Percentiles rank a stretch among this genome's conserved stretches.
These are phyloP conservation scores for Pestalotiopsis sp. DNA, from an alignment of 2,329 filamentous ascomycete species.

Conservation along the genomic window DNA sequence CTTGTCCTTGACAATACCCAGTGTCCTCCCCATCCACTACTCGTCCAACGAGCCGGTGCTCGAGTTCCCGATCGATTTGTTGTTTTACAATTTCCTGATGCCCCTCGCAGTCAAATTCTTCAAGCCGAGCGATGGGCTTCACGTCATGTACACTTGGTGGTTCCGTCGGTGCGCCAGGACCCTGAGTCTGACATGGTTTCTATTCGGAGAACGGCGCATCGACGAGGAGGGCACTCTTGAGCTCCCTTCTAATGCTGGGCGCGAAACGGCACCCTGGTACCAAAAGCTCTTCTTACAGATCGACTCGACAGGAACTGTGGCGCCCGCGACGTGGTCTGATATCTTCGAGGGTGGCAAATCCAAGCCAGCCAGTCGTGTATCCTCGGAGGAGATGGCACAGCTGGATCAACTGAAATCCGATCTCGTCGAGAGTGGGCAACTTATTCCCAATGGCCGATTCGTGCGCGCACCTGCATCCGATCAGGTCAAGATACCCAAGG, in stretches of 20 bases:
- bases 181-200: conserved; percentile 85
- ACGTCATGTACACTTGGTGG: conserved; percentile 93
- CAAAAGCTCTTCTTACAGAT: conserved; percentile 49
- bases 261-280: conserved; percentile 38
- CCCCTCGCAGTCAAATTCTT: conserved; percentile 83
- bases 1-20: conserved; percentile 67
- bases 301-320: conserved; percentile 40
- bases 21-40: conserved; percentile 88
- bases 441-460: conserved; percentile 75
- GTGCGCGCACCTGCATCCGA: conserved; percentile 94
- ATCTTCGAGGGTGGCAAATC: conserved; percentile 51
- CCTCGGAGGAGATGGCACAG: conserved; percentile 35
- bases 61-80: conserved; percentile 89
- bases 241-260: conserved; percentile 37
- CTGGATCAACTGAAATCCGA: conserved; percentile 42
- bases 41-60: conserved; percentile 88
- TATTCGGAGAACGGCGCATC: conserved; percentile 79
- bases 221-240: conserved; percentile 79
- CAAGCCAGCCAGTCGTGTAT: conserved; percentile 40
- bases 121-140: conserved; percentile 81
- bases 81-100: conserved; percentile 97
- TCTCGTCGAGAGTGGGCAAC: conserved; percentile 50
- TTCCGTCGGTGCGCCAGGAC: conserved; percentile 82
- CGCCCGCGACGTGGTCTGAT: conserved; percentile 60
- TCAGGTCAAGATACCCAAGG: conserved; percentile 90